Evolutionary conservation across 179 eudicot genomes (phyloP).

Genomic region (Spinacia oleracea): DNA sequence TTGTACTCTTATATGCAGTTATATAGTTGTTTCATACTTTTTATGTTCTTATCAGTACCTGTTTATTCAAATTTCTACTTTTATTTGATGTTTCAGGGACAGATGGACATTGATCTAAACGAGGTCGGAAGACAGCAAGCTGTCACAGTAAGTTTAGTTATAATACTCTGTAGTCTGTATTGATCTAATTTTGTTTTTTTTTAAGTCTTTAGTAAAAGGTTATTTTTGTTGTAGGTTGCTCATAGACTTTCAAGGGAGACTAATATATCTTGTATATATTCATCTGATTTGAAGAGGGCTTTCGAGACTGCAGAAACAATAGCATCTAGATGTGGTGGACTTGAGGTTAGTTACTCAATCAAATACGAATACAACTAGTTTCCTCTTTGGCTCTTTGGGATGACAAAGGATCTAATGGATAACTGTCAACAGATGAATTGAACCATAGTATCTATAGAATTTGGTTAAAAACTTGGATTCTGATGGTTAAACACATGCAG

Average conservation of each 20-base stretch:
- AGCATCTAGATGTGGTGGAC: conserved; percentile 67
- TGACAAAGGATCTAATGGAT: neutral
- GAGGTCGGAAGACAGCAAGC: conserved; percentile 86
- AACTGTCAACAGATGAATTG: too few species aligned
- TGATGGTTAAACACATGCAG: too few species aligned
- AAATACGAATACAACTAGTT: neutral
- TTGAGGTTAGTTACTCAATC: conserved; percentile 51
- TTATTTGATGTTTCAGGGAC: conserved; percentile 54
- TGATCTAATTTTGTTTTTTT: neutral
- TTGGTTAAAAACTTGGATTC: too few species aligned
- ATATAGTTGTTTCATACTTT: neutral
- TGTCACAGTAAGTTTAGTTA: conserved; percentile 52
- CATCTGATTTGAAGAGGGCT: conserved; percentile 89
- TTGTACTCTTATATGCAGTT: neutral
- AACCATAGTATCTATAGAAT: too few species aligned
- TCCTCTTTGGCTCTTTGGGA: neutral
- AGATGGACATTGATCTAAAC: conserved; percentile 75
- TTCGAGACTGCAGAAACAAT: conserved; percentile 72
- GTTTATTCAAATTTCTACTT: neutral
- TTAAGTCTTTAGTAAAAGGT: conserved; percentile 3
- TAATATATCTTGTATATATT: conserved; percentile 64
- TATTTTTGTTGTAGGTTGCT: conserved; percentile 56
- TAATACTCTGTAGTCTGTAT: neutral
- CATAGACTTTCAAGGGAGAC: conserved; percentile 65
- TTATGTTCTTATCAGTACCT: neutral